Percentiles rank a stretch among this genome's conserved stretches.
Conservation (phyloP, 352 stramenopile genomes). For the Phytophthora kernoviae region DNA sequence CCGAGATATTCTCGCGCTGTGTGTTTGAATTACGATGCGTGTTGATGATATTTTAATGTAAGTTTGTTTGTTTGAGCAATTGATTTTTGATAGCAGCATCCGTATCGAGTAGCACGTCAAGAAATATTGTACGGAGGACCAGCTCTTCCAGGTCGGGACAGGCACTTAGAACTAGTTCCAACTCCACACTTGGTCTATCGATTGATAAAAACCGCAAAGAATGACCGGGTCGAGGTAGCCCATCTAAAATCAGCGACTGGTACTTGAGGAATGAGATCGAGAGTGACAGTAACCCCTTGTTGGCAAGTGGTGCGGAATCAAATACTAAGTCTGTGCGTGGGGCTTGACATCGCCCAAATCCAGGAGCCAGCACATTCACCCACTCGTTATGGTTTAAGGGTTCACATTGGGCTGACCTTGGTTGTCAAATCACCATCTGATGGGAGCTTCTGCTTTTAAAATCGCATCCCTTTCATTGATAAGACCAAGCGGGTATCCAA, state of each 20-base stretch:
- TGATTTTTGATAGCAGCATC: no score
- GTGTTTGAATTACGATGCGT: no score
- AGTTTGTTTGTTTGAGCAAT: no score
- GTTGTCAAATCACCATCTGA: neutral
- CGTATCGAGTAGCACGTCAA: neutral
- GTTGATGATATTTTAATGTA: no score
- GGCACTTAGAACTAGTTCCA: neutral
- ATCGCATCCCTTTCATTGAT: neutral
- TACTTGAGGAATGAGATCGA: neutral
- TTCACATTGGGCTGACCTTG: neutral
- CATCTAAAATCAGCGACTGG: neutral
- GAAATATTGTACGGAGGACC: neutral
- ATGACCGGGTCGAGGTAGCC: neutral
- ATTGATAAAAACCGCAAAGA: neutral
- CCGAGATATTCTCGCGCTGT: no score
- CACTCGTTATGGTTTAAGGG: no score
- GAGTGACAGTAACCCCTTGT: neutral
- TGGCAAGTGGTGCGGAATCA: neutral
- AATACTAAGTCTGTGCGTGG: conserved; percentile 1
- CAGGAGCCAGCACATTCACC: conserved; percentile 8
- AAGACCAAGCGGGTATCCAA: neutral
- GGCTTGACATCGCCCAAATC: conserved; percentile 7
- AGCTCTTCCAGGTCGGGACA: neutral
- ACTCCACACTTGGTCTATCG: neutral
- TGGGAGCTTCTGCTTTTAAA: neutral